These are phyloP conservation scores for Leccinum ponderosum DNA, from an alignment of 1,284 basidiomycete species.

Conservation along the genomic window DNA sequence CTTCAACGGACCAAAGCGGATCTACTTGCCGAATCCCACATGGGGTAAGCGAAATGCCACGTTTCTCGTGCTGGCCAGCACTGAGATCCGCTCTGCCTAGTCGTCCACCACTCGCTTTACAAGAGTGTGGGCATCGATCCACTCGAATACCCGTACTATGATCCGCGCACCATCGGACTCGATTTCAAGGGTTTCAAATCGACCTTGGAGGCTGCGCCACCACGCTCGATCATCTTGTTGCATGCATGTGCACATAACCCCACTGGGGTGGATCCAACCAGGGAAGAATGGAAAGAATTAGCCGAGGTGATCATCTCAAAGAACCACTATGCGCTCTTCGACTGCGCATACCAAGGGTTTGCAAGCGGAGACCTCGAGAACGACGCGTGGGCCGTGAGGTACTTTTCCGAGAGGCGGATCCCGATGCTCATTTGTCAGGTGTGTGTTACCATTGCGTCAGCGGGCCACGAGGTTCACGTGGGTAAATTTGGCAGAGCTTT, in stretches of 20 bases:
- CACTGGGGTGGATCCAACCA: constrained; percentile 92
- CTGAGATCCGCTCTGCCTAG: constrained; percentile 40
- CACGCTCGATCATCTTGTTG: constrained; percentile 83
- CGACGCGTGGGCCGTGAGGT: constrained; percentile 74
- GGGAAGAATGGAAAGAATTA: constrained; percentile 85
- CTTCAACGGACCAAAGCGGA: constrained; percentile 64
- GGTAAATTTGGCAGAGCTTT: constrained; percentile 64
- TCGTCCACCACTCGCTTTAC: constrained; percentile 91
- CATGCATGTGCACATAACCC: constrained; percentile 97
- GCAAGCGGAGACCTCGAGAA: constrained; percentile 81
- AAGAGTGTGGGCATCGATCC: constrained; percentile 81
- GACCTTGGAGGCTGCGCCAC: constrained; percentile 64
- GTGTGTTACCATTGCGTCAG: constrained; percentile 1
- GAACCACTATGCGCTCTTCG: constrained; percentile 90
- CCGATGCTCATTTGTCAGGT: constrained; percentile 89
- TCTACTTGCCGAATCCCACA: constrained; percentile 81
- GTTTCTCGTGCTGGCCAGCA: not conserved
- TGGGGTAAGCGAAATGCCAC: constrained; percentile 63
- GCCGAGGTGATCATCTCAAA: constrained; percentile 75
- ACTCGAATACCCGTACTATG: constrained; percentile 87
- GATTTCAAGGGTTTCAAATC: constrained; percentile 78
- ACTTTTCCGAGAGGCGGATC: constrained; percentile 75
- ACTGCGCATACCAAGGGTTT: constrained; percentile 95
- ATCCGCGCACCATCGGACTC: constrained; percentile 86
- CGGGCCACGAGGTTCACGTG: constrained; percentile 13